Evolutionary conservation across 805 yeast species (phyloP), one percentile per base, ranked within the genome.

Genomic region (Tetrapisispora fleetii): DNA sequence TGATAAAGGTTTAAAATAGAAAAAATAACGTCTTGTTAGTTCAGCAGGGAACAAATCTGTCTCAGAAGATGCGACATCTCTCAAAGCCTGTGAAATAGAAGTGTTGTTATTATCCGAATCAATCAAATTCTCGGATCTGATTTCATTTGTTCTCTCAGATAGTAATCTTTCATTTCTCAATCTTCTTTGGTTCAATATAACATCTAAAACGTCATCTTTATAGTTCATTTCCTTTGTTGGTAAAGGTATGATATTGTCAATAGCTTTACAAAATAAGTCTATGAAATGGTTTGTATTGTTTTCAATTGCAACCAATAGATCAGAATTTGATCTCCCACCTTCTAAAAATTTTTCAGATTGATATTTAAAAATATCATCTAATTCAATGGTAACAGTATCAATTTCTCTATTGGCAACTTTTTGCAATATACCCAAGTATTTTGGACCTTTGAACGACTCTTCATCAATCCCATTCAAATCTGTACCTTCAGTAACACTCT

Each of bases 131-230:
- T 70, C 72, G 55, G 67, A 71, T 56, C 73, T 72, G 53, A 75
- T 68, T 59, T 83, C 89, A 53, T 80, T 83, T 44, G 77, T 73
- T 56, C 78, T 75, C 57, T 85, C 93, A 52, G 78, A 80, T 48
- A 79, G 78, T 35, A 81, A 72, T 52, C 91, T 77, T 56, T 78
- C 79, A 65, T 91, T 91, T 62, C 96, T 77, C 63, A 87, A 77
- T 58, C 77, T 80, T 65, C 99, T 78, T 71, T 93, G 98, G 61
- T 87, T 90, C 55, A 90, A 73, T 49, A 93, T 87, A 50, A 93
- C 95, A 62, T 93, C 99, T 53, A 93, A 70, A 13, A 93, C 98
- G 56, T 87, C 95, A 64, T 88, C 96, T 55, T 81, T 80, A 63
- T 84, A 86, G 41, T 81, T 71, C 46, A 91, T 73, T 51, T 85